Base-by-base conservation (phyloP, 2,329 filamentous ascomycete genomes). In the Westerdykella sp. region DNA sequence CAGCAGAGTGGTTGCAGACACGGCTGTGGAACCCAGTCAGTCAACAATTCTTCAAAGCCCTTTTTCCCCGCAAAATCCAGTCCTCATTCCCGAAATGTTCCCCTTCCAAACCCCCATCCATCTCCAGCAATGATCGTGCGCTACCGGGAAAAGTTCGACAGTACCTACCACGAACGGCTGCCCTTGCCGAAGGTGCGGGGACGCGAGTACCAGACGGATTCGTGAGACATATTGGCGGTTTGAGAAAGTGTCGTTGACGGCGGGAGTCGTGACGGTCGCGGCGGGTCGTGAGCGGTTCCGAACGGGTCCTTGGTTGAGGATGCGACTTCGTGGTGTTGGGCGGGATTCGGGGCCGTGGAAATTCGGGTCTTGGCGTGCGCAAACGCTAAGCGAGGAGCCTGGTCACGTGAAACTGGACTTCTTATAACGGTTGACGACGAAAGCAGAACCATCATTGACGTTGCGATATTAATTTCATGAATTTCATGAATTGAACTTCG, bases 131-230 rank as follows among this genome's bases (percentile, higher is more conserved):
- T 34, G 21, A 44, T 13, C 13, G 44, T 40, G 35, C 64, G 68
- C 59, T 30, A 31, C 34, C 22, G 22, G 14, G 55, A 54, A 37
- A 28, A 10, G 4, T 28, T 28, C 25, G 25, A 28, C 4, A 28
- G 3, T 15, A 77, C 86, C 72, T 89, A 96, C 90, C 90, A 96
- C 72, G 77, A 74, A 75, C 90, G 86, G 74, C 87, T 79, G 77
- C 91, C 91, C 84, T 96, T 96, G 80, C 91, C 91, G 82, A 94
- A 95, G 73, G 75, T 88, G 76, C 90, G 86, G 70, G 93, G 93
- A 74, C 93, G 90, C 70, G 89, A 95, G 84, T 94, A 95, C 90
- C 91, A 98, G 78, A 97, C 89, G 32, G n/a, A 15, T 35, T 35
- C 32, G 32, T 35, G 32, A 18, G 32, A 14, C 32, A 35, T 35